phyloP scores from a whole-genome alignment of 768 basidiomycete genomes.

The Cyathus striatus region DNA sequence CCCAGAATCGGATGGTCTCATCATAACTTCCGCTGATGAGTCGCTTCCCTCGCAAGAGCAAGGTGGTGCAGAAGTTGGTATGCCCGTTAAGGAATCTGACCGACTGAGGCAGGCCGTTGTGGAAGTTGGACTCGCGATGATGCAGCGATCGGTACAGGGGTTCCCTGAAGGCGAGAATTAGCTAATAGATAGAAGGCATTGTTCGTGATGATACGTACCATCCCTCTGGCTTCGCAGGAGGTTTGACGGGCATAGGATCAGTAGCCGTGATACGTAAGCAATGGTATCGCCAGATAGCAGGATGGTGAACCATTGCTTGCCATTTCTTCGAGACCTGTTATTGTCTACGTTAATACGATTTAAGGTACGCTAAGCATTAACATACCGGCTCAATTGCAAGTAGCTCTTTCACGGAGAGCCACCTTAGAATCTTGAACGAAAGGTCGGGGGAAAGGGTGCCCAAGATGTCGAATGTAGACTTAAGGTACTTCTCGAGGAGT shows the following conservation, averaged over 20 bases:
- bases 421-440: slow-evolving; percentile 56
- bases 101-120: slow-evolving; percentile 66
- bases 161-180: slow-evolving; percentile 22
- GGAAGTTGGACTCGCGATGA: slow-evolving; percentile 83
- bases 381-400: slow-evolving; percentile 53
- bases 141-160: slow-evolving; percentile 77
- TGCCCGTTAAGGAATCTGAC: slow-evolving; percentile 80
- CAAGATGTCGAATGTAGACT: slow-evolving; percentile 79
- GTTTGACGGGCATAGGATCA: slow-evolving; percentile 62
- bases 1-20: slow-evolving; percentile 92
- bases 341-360: slow-evolving; percentile 27
- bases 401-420: slow-evolving; percentile 51
- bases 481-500: slow-evolving; percentile 78
- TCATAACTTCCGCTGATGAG: slow-evolving; percentile 90
- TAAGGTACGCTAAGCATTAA: slow-evolving; percentile 22
- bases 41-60: slow-evolving; percentile 71
- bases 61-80: slow-evolving; percentile 82
- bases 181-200: neutral
- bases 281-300: slow-evolving; percentile 73
- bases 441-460: slow-evolving; percentile 65
- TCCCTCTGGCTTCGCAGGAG: slow-evolving; percentile 61
- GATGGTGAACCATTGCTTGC: slow-evolving; percentile 47
- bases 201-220: slow-evolving; percentile 44
- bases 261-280: slow-evolving; percentile 67
- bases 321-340: slow-evolving; percentile 39